Evolutionary conservation across 75 land plant genomes (phyloP), one percentile per base, ranked within the genome.

Genomic region (Picea sitchensis): DNA sequence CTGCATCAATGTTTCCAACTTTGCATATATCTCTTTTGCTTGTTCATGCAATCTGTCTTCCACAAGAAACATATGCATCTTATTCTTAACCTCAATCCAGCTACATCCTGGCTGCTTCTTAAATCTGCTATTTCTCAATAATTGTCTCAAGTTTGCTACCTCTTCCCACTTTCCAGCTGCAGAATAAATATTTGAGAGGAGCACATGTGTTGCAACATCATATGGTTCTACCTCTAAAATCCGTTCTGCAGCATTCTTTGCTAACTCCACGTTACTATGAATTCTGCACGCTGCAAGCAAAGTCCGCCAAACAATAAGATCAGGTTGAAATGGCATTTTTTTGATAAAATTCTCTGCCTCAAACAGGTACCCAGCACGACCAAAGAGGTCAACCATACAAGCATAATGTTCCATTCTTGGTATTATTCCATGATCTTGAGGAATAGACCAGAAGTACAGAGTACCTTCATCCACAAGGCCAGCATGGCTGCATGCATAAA

Each of bases 401-500:
- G 64, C 21, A n/a, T 61, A 61, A 61, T 61, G 64, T n/a, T 61
- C 64, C 21, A n/a, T n/a, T 61, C 64, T 61, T 61, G 64, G 64
- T 18, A n/a, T 18, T n/a, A 61, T 18, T n/a, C 21, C 18, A 61
- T 61, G 7, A 18, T 18, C 64, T 18, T 61, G 18, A 18, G 18
- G 64, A 18, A 61, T 61, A n/a, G 64, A 18, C 18, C 21, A 18
- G 21, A 61, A 61, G 64, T 18, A 61, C 21, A 18, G 18, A 18
- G 21, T 18, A 18, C 64, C 64, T n/a, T 61, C 64, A 61, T 61
- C 64, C 64, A 61, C 64, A 61, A 61, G 64, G 18, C 64, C 64
- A 3, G 64, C 64, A 61, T 61, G 64, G 20, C 64, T 61, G 56
- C 81, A 78, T 36, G 83, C 83, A 18, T 59, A 20, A 7, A 82